A percentile compares a stretch with the other conserved stretches of the same genome.
phyloP scores from a whole-genome alignment of 257 asterid genomes.

The Parsonsia alboflavescens region DNA sequence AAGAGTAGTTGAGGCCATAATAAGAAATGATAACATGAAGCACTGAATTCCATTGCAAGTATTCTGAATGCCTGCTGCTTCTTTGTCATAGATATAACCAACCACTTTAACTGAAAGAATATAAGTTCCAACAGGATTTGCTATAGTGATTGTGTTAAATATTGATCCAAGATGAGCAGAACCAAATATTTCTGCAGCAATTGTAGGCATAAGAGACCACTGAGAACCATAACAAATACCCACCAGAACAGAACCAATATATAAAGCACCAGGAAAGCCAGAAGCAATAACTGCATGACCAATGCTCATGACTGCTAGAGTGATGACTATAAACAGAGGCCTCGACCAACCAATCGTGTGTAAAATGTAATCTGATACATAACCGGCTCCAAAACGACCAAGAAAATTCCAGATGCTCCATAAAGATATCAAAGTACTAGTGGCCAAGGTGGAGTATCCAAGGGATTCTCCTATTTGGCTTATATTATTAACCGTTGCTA shows the following conservation, averaged over 20 bases:
- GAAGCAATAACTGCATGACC: conserved; percentile 63
- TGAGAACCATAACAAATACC: conserved; percentile 89
- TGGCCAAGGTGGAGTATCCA: conserved; percentile 54
- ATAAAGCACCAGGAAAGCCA: conserved; percentile 63
- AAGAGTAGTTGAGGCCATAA: conserved; percentile 62
- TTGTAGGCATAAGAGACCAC: conserved; percentile 93
- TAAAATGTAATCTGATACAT: conserved; percentile 64
- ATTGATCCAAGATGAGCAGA: conserved; percentile 66
- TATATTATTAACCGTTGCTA: conserved; percentile 82
- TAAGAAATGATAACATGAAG: conserved; percentile 58
- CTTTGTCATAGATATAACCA: conserved; percentile 66
- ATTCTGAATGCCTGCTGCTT: conserved; percentile 32
- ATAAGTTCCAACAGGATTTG: conserved; percentile 77
- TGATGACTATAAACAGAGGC: conserved; percentile 57
- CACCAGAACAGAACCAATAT: conserved; percentile 61
- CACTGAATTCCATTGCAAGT: conserved; percentile 66
- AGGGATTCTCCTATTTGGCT: conserved; percentile 90
- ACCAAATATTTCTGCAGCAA: conserved; percentile 73
- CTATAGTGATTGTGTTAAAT: conserved; percentile 71
- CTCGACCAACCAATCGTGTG: conserved; percentile 53
- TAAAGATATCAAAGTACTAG: conserved; percentile 61
- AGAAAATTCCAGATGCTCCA: conserved; percentile 95
- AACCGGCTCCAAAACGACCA: conserved; percentile 87
- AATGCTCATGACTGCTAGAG: conserved; percentile 59
- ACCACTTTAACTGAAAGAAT: conserved; percentile 67